Percentiles rank a stretch among this genome's conserved stretches.
Evolutionary conservation across 1,139 yeast genomes (phyloP).

Genomic region (Wickerhamomyces sp.): DNA sequence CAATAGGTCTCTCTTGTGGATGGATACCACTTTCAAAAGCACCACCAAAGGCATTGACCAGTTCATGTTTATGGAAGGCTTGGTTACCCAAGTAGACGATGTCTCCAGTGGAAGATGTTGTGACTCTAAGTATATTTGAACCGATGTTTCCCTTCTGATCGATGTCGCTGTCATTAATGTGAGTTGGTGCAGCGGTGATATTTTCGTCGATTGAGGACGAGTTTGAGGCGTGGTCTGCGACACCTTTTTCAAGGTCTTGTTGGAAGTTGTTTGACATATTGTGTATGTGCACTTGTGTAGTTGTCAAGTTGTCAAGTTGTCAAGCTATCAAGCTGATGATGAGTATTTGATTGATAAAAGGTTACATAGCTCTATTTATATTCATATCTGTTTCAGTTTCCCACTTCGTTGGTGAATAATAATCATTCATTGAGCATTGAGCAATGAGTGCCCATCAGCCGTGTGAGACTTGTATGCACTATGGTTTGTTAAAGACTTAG

Average conservation of each 20-base stretch:
- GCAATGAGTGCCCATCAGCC: no score
- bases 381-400: no score
- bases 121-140: slow-evolving; percentile 4
- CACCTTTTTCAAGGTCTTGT: neutral
- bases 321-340: no score
- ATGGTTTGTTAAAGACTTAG: no score
- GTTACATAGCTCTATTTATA: no score
- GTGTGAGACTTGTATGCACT: no score
- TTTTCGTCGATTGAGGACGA: neutral
- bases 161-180: neutral
- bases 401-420: no score
- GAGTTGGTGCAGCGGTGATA: neutral
- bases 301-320: no score
- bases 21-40: slow-evolving; percentile 51
- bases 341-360: no score
- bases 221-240: neutral
- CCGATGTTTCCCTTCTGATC: neutral
- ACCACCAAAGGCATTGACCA: slow-evolving; percentile 57
- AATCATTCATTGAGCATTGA: no score
- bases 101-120: slow-evolving; percentile 27
- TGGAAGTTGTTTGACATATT: neutral
- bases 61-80: slow-evolving; percentile 50
- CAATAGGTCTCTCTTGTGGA: slow-evolving; percentile 29
- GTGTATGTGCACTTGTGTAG: no score
- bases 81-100: slow-evolving; percentile 50